Evolutionary conservation across 2,329 filamentous ascomycete genomes (phyloP), one percentile per base, ranked within the genome.

Genomic region (Capronia americana): DNA sequence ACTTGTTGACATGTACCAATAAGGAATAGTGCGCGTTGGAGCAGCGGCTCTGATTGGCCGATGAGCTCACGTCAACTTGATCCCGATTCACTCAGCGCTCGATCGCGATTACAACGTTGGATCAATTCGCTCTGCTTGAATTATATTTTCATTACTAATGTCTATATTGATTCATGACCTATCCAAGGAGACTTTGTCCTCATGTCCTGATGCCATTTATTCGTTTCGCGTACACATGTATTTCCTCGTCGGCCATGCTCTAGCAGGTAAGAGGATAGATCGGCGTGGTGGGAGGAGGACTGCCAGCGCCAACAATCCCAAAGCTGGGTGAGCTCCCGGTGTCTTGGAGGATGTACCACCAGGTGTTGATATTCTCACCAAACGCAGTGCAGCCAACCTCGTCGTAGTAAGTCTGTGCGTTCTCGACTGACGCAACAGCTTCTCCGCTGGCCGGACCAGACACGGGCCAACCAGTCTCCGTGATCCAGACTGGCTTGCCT

Each of bases 391-490:
- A 91, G 60, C 83, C 88, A 68, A 90, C 79, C 44, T 84, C 79
- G 59, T 83, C 78, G 86, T 87, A 91, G 82, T 88, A 91, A 69
- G 79, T 81, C 80, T 87, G 82, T 67, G 88, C 86, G 75, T 90
- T 90, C 34, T 80, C 76, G 32, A 84, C 77, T 69, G 80, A 85
- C 57, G 88, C 75, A 10, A 84, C 81, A 61, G 85, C 88, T 76
- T 83, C 71, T 60, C 86, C 86, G 77, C 83, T 84, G 58, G 80
- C 79, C 11, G 79, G 74, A 46, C 88, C 88, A 41, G 75, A 78
- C 57, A 81, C 79, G 58, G 88, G 88, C 88, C 87, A 90, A 73
- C 88, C 88, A 12, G 86, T 88, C 82, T 90, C 87, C 23, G 86
- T 87, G 55, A 88, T 80, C 84, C 87, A 87, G 72, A 88, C 82